Percentiles rank a stretch among this genome's conserved stretches.
Evolutionary conservation across 2,329 filamentous ascomycete species (phyloP).

Genomic region (Plenodomus tracheiphilus): DNA sequence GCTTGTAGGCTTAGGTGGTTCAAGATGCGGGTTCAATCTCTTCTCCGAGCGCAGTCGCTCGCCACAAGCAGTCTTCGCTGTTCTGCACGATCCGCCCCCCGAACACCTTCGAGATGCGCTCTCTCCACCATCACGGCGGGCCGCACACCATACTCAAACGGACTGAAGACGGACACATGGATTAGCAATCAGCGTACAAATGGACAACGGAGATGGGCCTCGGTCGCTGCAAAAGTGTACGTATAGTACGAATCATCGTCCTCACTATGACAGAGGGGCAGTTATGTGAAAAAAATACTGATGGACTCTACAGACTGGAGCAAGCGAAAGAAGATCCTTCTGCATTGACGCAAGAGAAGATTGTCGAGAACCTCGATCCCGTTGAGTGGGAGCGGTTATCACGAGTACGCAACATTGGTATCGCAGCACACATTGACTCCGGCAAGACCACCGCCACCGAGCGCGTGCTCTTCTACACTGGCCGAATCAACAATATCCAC

Average conservation of each 20-base stretch:
- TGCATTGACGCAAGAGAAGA: conserved; percentile 62
- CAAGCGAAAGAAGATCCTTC: conserved; percentile 61
- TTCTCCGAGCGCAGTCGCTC: conserved; percentile 40
- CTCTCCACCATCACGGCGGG: conserved; percentile 37
- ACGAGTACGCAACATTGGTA: conserved; percentile 93
- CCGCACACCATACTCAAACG: conserved; percentile 33
- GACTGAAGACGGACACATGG: conserved; percentile 34
- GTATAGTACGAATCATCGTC: conserved; percentile 15
- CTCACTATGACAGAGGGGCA: conserved; percentile 1
- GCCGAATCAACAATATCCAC: conserved; percentile 94
- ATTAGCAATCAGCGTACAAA: conserved; percentile 24
- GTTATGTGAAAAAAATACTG: conserved; percentile 16
- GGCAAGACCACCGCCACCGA: conserved; percentile 97
- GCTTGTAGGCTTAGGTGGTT: conserved; percentile 12
- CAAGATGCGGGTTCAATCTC: conserved; percentile 41
- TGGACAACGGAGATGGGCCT: conserved; percentile 42
- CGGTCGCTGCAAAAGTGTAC: conserved; percentile 44
- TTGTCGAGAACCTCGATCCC: conserved; percentile 79
- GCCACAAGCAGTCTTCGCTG: conserved; percentile 34
- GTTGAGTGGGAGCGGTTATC: conserved; percentile 77
- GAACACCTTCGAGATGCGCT: conserved; percentile 34
- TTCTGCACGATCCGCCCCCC: conserved; percentile 26
- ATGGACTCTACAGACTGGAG: conserved; percentile 46
- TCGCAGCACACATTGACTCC: conserved; percentile 97
- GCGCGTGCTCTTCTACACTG: conserved; percentile 96